Evolutionary conservation across 805 yeast genomes (phyloP).

Genomic region (Hanseniaspora valbyensis): DNA sequence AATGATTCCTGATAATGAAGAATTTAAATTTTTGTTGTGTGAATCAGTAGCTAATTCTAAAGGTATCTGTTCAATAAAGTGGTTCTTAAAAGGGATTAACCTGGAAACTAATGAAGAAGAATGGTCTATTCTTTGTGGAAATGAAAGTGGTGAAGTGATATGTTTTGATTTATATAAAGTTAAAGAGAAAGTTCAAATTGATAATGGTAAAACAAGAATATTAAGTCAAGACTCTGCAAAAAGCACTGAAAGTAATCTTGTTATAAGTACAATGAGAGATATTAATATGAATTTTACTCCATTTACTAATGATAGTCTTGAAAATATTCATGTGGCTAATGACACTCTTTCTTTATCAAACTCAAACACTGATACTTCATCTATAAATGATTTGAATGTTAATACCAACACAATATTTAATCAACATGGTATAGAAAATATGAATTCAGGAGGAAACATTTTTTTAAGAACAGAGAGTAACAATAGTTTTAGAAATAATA

Average conservation of each 20-base stretch:
- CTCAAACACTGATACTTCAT: neutral
- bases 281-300: neutral
- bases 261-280: neutral
- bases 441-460: neutral
- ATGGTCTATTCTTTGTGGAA: constrained; percentile 46
- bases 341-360: neutral
- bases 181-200: neutral
- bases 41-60: constrained; percentile 25
- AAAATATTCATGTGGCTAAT: neutral
- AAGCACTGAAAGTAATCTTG: neutral
- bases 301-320: neutral
- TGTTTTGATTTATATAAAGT: constrained; percentile 22
- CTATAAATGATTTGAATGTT: neutral
- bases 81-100: constrained; percentile 37
- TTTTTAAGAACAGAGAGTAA: neutral
- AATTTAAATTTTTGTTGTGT: constrained; percentile 3
- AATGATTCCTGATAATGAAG: constrained; percentile 14
- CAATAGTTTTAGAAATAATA: neutral
- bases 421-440: neutral
- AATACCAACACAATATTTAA: neutral
- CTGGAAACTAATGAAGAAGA: constrained; percentile 19
- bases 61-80: constrained; percentile 47
- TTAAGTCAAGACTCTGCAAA: neutral
- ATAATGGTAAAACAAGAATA: neutral
- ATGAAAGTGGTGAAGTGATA: constrained; percentile 51